A percentile compares a stretch with the other conserved stretches of the same genome.
Conservation (phyloP, 305 asterid genomes). For the Fraxinus angustifolia region DNA sequence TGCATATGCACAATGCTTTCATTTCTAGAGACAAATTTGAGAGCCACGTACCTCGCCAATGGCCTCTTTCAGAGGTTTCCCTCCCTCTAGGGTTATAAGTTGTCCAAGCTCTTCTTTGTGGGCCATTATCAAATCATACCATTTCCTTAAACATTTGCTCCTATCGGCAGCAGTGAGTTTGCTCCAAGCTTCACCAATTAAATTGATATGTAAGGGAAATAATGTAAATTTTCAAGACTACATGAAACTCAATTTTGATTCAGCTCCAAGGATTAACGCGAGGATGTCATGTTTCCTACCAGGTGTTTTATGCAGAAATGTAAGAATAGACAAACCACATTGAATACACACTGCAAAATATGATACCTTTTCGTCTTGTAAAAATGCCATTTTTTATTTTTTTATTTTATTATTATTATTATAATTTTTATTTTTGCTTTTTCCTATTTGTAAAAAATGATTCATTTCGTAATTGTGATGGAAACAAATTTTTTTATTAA, state of each 20-base stretch:
- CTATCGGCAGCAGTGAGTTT: slow-evolving; percentile 86
- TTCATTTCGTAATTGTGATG: neutral
- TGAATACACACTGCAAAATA: neutral
- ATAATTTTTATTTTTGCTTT: neutral
- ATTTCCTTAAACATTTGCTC: slow-evolving; percentile 74
- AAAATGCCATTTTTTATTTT: neutral
- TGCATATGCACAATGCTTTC: neutral
- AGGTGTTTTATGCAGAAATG: neutral
- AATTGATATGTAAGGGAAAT: slow-evolving; percentile 23
- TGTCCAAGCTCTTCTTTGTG: slow-evolving; percentile 94
- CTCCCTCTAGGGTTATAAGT: slow-evolving; percentile 95
- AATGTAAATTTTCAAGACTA: slow-evolving; percentile 5
- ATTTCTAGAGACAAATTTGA: slow-evolving; percentile 15
- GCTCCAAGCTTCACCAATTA: slow-evolving; percentile 78
- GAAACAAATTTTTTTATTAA: neutral
- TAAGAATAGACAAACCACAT: neutral
- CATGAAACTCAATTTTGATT: slow-evolving; percentile 4
- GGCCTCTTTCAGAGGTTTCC: slow-evolving; percentile 95
- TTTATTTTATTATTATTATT: too few species aligned
- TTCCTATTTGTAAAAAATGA: neutral
- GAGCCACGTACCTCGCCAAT: slow-evolving; percentile 75
- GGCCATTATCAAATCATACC: slow-evolving; percentile 75
- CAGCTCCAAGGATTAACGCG: neutral
- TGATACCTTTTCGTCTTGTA: neutral
- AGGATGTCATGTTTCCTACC: neutral